Evolutionary conservation across 129 eudicot genomes (phyloP).

Genomic region (Rutidosis leptorrhynchoides): DNA sequence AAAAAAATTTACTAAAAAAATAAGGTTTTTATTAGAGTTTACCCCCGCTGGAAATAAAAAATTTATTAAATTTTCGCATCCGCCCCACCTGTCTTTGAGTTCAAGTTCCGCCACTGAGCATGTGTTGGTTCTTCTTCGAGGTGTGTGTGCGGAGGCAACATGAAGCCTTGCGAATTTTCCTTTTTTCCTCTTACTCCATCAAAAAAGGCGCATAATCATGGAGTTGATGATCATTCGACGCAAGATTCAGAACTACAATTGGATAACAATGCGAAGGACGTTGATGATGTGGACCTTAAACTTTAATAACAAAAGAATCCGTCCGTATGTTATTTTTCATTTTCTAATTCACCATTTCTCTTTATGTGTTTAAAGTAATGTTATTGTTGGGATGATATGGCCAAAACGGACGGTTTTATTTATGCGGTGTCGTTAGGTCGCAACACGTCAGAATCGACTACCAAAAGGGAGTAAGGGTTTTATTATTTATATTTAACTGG

Average conservation of each 20-base stretch:
- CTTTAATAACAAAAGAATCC: conserved; percentile 8
- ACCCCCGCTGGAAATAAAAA: no score
- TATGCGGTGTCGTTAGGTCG: no score
- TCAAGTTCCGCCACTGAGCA: no score
- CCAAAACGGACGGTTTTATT: no score
- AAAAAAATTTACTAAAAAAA: no score
- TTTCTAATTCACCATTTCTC: background rate
- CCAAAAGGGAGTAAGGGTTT: no score
- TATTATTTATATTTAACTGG: no score
- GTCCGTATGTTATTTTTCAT: background rate
- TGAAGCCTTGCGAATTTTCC: background rate
- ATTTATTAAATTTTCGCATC: no score
- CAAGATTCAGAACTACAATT: background rate
- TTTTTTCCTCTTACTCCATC: conserved; percentile 18
- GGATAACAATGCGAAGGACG: conserved; percentile 6
- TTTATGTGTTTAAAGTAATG: background rate
- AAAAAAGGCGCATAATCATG: background rate
- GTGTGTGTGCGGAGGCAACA: conserved; percentile 7
- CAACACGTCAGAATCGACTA: no score
- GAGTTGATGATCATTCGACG: background rate
- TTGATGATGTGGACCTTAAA: conserved; percentile 33
- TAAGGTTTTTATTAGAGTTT: no score
- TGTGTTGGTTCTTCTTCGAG: background rate
- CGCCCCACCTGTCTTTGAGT: no score
- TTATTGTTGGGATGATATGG: conserved; percentile 6